Base-by-base conservation (phyloP, 345 rosid species). In the Angophora floribunda region DNA sequence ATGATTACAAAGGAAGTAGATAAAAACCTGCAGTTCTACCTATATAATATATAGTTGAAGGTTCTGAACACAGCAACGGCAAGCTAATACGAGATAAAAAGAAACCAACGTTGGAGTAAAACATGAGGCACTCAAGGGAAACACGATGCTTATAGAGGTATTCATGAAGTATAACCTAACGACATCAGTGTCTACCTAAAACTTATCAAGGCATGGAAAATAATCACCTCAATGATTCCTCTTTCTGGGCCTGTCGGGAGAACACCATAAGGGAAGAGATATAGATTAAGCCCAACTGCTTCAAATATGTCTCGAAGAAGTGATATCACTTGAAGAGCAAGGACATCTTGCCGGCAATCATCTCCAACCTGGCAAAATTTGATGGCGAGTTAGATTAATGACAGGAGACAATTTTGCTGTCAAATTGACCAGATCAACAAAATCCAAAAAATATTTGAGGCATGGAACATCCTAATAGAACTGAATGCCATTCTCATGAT, bases 281-380 rank as follows among this genome's bases (percentile, higher is more conserved):
- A 98, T 52, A 98, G 94, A 91, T 97, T 93, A 88, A 98, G 91
- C 90, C 98, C 99, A 82, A 94, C 96, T 28, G 99, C 98, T 89
- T 93, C 90, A 95, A 95, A 97, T 92, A 96, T 94, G 90, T 97
- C 99, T 91, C 97, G 93, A 70, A 97, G 96, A 92, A 97, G 97
- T 63, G 99, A 88, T 93, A 98, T 96, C 85, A 98, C 99, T 95
- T 98, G 99, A 90, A 97, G 98, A 85, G 99, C 99, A 92, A 98
- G 97, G 89, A 98, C 99, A 91, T 98, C 99, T 94, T 97, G 99
- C 52, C 99, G 96, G 90, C 99, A 98, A 93, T 98, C 99, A 91
- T 98, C 99, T 91, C 99, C 99, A 87, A 98, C 99, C 99, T 98
- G 89, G 52, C 90, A 90, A 88, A 85, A 91, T 85, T 88, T 75